A percentile compares a stretch with the other conserved stretches of the same genome.
Evolutionary conservation across 306 rosid genomes (phyloP).

Genomic region (Cyclanthera cordifolia): DNA sequence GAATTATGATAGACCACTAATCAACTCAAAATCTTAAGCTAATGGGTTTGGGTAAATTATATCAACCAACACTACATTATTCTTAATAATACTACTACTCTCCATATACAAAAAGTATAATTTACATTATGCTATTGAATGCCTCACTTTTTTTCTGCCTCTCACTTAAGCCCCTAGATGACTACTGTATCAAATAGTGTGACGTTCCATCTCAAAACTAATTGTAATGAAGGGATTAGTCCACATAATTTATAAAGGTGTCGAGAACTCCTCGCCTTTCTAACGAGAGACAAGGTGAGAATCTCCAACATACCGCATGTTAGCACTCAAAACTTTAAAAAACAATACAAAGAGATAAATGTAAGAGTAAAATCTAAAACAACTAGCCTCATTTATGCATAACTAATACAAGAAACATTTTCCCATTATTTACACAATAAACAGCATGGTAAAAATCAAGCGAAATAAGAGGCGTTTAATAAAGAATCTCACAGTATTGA

Average conservation of each 20-base stretch:
- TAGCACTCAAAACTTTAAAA: background rate
- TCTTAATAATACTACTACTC: background rate
- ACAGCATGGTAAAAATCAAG: background rate
- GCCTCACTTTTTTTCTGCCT: background rate
- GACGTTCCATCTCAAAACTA: no score
- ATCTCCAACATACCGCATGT: no score
- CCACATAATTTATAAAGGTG: no score
- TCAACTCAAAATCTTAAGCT: no score
- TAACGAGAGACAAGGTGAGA: no score
- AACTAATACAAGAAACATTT: background rate
- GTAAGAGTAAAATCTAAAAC: background rate
- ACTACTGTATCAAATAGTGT: background rate
- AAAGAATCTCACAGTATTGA: slow-evolving; percentile 59
- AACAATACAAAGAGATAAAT: background rate
- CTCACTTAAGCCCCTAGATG: background rate
- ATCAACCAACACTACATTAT: no score
- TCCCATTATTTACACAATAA: background rate
- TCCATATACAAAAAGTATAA: background rate
- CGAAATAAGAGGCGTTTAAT: background rate
- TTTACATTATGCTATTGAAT: no score
- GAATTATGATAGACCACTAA: no score
- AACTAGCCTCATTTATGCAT: background rate
- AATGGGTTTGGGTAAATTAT: no score
- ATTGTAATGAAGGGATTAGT: no score
- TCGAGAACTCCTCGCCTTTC: no score